These are phyloP conservation scores for Epichloe glyceriae DNA, from an alignment of 2,329 filamentous ascomycete genomes.

Conservation along the genomic window DNA sequence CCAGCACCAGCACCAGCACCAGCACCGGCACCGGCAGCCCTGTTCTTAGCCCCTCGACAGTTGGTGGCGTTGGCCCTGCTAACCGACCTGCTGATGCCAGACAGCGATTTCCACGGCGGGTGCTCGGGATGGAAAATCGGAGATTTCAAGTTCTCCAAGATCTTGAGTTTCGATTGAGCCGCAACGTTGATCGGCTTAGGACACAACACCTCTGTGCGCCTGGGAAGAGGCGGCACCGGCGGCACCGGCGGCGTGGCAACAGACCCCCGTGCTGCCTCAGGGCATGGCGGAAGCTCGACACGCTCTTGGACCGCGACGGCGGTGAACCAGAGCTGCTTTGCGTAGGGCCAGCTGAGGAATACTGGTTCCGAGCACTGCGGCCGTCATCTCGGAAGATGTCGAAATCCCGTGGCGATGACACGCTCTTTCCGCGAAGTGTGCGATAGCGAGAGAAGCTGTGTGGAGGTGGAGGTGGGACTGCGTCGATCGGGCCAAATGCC, in stretches of 20 bases:
- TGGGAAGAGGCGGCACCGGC: background rate
- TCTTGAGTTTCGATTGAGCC: conserved; percentile 3
- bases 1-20: background rate
- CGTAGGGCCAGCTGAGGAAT: background rate
- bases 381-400: conserved; percentile 16
- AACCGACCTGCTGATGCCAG: conserved; percentile 2
- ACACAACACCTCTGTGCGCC: conserved; percentile 1
- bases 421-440: conserved; percentile 22
- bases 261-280: background rate
- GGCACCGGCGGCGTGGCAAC: background rate
- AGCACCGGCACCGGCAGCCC: background rate
- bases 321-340: conserved; percentile 2
- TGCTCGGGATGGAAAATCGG: background rate
- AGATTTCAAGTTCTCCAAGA: conserved; percentile 5
- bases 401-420: conserved; percentile 18
- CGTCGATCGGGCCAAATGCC: conserved; percentile 3
- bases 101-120: conserved; percentile 1
- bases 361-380: conserved; percentile 1
- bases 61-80: background rate
- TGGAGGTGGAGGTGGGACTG: conserved; percentile 11
- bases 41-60: too few species aligned
- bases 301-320: conserved; percentile 9
- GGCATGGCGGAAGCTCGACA: conserved; percentile 5
- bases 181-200: conserved; percentile 6
- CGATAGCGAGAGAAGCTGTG: conserved; percentile 19